Conservation (phyloP, 352 stramenopile genomes). For the Thalassiosira mediterranea region DNA sequence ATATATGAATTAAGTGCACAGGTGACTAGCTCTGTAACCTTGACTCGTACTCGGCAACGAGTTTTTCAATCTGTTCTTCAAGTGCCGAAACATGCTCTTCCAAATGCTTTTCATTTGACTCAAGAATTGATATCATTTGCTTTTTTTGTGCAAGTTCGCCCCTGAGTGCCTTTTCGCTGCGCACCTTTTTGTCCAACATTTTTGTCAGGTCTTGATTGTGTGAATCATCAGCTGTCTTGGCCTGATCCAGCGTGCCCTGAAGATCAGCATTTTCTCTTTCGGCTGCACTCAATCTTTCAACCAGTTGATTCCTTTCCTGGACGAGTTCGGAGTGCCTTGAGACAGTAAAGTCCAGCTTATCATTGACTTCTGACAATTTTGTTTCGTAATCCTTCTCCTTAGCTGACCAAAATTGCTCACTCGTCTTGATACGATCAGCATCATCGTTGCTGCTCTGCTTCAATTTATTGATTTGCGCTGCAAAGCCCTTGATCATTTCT, state of each 20-base stretch:
- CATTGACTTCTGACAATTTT: too few relatives aligned
- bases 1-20: too few relatives aligned
- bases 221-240: slow-evolving; percentile 4
- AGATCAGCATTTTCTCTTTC: slow-evolving; percentile 18
- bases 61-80: slow-evolving; percentile 44
- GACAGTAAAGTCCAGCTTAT: too few relatives aligned
- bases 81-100: slow-evolving; percentile 41
- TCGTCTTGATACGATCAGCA: too few relatives aligned
- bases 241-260: slow-evolving; percentile 14
- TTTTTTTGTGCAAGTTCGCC: slow-evolving; percentile 47
- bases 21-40: too few relatives aligned
- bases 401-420: too few relatives aligned
- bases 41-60: slow-evolving; percentile 45
- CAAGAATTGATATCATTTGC: slow-evolving; percentile 30
- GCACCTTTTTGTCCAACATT: slow-evolving; percentile 29
- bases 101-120: slow-evolving; percentile 49
- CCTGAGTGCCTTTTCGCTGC: slow-evolving; percentile 33
- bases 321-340: background rate
- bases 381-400: background rate
- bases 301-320: slow-evolving; percentile 15
- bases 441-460: background rate
- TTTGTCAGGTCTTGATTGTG: slow-evolving; percentile 18
- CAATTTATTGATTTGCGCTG: background rate
- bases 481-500: background rate
- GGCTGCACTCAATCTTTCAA: slow-evolving; percentile 11